These are phyloP conservation scores for Nakazawaea holstii DNA, from an alignment of 805 yeast genomes.

Conservation along the genomic window DNA sequence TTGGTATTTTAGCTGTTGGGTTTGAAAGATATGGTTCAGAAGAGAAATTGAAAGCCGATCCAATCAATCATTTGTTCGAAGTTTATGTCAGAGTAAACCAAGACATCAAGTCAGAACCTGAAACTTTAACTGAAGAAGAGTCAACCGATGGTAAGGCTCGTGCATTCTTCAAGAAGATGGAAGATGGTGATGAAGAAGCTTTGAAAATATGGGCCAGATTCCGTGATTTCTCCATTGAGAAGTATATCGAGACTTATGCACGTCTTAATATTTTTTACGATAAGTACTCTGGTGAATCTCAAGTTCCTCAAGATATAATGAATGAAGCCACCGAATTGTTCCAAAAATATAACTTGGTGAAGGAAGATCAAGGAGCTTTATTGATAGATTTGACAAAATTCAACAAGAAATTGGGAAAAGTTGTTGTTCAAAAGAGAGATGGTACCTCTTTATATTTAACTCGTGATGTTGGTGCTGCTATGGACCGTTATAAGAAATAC, in stretches of 20 bases:
- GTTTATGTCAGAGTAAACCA: constrained; percentile 86
- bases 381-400: constrained; percentile 79
- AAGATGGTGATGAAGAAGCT: constrained; percentile 84
- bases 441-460: constrained; percentile 93
- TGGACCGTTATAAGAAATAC: constrained; percentile 77
- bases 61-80: constrained; percentile 91
- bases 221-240: constrained; percentile 85
- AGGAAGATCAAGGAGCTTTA: constrained; percentile 87
- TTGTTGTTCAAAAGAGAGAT: constrained; percentile 87
- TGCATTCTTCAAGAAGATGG: constrained; percentile 84
- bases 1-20: constrained; percentile 93
- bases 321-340: constrained; percentile 56
- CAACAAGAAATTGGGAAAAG: constrained; percentile 90
- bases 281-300: constrained; percentile 92
- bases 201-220: constrained; percentile 76
- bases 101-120: constrained; percentile 60
- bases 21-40: constrained; percentile 81
- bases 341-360: constrained; percentile 62
- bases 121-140: constrained; percentile 35
- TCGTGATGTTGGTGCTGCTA: constrained; percentile 96
- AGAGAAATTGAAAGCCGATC: constrained; percentile 64
- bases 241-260: constrained; percentile 82
- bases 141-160: constrained; percentile 80
- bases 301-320: constrained; percentile 74
- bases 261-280: constrained; percentile 89